Percentiles rank a stretch among this genome's conserved stretches.
These are phyloP conservation scores for Podospora fimiseda DNA, from an alignment of 495 filamentous ascomycete species.

Conservation along the genomic window DNA sequence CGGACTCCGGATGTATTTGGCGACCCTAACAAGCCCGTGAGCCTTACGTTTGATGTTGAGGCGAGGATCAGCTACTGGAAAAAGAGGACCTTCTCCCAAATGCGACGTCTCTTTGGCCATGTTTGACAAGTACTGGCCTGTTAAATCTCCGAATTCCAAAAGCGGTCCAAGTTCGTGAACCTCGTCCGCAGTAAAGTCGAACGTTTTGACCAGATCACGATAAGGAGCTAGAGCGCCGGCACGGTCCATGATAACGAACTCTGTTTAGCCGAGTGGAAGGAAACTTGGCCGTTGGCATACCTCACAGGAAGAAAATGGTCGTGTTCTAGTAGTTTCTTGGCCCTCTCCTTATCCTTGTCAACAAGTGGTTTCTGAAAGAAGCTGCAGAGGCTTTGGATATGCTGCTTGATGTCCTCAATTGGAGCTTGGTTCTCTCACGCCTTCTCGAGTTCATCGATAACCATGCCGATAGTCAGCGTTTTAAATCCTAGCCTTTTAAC, in stretches of 20 bases:
- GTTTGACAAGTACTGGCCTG: constrained; percentile 28
- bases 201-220: constrained; percentile 17
- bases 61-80: constrained; percentile 16
- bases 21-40: constrained; percentile 30
- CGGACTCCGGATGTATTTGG: constrained; percentile 30
- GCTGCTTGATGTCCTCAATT: too few relatives aligned
- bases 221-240: constrained; percentile 23
- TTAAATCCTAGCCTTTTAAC: constrained; percentile 24
- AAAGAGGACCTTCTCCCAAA: constrained; percentile 15
- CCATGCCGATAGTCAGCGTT: constrained; percentile 24
- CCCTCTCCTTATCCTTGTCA: too few relatives aligned
- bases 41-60: constrained; percentile 29
- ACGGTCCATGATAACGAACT: constrained; percentile 35
- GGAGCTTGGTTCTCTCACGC: too few relatives aligned
- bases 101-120: constrained; percentile 29
- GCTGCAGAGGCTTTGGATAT: too few relatives aligned
- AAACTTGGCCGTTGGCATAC: too few relatives aligned
- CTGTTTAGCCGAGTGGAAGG: constrained; percentile 5
- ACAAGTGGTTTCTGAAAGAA: constrained; percentile 3
- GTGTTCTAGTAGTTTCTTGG: too few relatives aligned
- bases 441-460: constrained; percentile 27
- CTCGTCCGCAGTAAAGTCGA: constrained; percentile 34
- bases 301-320: too few relatives aligned
- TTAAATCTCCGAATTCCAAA: constrained; percentile 26
- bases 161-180: constrained; percentile 27